Base-by-base conservation (phyloP, 2,329 filamentous ascomycete genomes). In the Fusarium zealandicum region DNA sequence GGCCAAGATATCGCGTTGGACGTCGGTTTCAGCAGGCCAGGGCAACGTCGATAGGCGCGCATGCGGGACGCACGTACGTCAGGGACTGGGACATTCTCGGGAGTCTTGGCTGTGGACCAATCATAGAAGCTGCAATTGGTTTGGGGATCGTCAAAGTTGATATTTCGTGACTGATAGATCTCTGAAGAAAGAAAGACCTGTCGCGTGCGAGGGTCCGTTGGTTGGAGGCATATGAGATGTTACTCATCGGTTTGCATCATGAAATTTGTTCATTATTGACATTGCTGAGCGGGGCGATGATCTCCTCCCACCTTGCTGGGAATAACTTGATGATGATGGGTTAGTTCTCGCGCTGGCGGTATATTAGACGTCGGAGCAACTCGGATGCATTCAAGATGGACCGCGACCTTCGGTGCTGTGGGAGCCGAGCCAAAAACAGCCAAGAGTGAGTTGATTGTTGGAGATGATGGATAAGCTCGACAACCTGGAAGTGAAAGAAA, bases 241-340 rank as follows among this genome's bases (percentile, higher is more conserved):
- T 59, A 63, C 55, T 61, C 63, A 59, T 53, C 37, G 32, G 33
- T 43, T 64, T 37, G 41, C 36, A 38, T 60, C 57, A 45, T 20
- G 38, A 47, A 38, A 46, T 41, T 30, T 28, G 13, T 53, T 57
- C 54, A 33, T 38, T 54, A 58, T 63, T 51, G 48, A 54, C 41
- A 27, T 61, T 31, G 20, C 27, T 8, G 17, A 51, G 33, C 35
- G 46, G 47, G 28, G 42, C 47, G 45, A 47, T 52, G 48, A 37
- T 37, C 51, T 55, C 55, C 51, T 55, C 55, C 54, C 60, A 51
- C 41, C 61, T 40, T 52, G n/a, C 48, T 35, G 45, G 59, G 59
- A 54, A 57, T 56, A 65, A 57, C 42, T 60, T 46, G 43, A 61
- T 66, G 57, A 61, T 65, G 48, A 59, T 52, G 46, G 40, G 48